These are phyloP conservation scores for Perkinsus marinus DNA, from an alignment of 169 alveolate genomes.

Conservation along the genomic window DNA sequence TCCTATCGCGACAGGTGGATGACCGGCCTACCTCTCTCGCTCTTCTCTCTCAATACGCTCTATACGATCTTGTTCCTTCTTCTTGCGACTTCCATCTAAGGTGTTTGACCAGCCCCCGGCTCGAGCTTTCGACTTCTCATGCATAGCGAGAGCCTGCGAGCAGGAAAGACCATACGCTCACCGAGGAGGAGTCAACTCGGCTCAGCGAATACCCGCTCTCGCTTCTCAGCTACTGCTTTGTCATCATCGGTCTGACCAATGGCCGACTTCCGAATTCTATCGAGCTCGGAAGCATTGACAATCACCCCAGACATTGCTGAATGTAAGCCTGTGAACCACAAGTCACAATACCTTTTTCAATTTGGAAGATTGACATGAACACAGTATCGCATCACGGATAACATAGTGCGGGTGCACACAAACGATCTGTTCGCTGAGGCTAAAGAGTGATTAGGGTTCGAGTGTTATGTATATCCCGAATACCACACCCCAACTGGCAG, in stretches of 20 bases:
- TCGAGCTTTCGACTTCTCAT: not conserved
- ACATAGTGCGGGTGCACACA: no score
- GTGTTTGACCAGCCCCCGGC: constrained; percentile 1
- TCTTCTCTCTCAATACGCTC: not conserved
- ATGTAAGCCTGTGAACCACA: no score
- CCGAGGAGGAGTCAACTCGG: not conserved
- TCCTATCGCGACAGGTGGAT: no score
- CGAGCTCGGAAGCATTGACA: not conserved
- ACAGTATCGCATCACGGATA: no score
- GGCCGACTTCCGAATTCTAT: not conserved
- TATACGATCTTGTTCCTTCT: not conserved
- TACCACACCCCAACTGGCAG: no score
- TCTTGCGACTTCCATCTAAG: not conserved
- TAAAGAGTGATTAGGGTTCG: no score
- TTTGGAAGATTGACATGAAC: no score
- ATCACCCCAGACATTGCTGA: not conserved
- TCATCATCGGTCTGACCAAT: not conserved
- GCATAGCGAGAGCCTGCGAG: not conserved
- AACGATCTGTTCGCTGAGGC: no score
- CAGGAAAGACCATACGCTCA: not conserved
- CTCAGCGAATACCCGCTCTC: not conserved
- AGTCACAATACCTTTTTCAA: no score
- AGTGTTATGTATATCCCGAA: no score
- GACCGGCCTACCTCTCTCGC: not conserved
- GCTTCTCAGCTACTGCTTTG: not conserved